Conservation (phyloP, 805 yeast genomes). For the Teunomyces cretensis region DNA sequence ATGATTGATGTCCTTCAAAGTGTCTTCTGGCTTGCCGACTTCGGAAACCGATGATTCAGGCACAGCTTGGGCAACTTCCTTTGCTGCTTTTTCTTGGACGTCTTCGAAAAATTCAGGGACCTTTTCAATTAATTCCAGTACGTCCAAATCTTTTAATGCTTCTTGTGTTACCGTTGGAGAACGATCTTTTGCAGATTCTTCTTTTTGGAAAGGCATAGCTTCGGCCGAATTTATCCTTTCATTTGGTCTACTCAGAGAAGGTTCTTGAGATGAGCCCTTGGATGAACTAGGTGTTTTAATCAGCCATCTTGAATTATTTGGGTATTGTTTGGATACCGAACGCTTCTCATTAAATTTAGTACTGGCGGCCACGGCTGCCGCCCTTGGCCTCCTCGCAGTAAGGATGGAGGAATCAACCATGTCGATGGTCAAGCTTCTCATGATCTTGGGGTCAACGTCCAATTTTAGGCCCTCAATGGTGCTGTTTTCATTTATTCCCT, state of each 20-base stretch:
- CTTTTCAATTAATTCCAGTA: too few relatives aligned
- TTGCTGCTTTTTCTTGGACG: too few relatives aligned
- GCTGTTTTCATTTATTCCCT: conserved; percentile 14
- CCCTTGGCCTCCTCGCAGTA: conserved; percentile 3
- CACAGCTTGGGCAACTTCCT: too few relatives aligned
- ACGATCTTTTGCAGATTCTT: not conserved
- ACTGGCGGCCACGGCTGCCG: conserved; percentile 11
- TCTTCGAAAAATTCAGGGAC: too few relatives aligned
- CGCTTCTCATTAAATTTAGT: not conserved
- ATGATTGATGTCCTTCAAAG: too few relatives aligned
- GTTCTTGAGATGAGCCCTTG: not conserved
- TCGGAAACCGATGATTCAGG: too few relatives aligned
- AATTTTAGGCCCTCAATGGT: conserved; percentile 10
- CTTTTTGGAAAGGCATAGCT: not conserved
- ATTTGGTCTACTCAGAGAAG: not conserved
- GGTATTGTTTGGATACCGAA: not conserved
- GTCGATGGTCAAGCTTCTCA: conserved; percentile 19
- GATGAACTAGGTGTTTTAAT: not conserved
- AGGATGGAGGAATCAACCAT: conserved; percentile 20
- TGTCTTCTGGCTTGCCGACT: too few relatives aligned
- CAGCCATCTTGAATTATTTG: not conserved
- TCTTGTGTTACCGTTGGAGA: too few relatives aligned
- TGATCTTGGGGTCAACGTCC: conserved; percentile 13
- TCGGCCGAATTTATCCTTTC: not conserved
- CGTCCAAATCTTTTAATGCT: too few relatives aligned